Conservation (phyloP, 495 filamentous ascomycete genomes). For the Neurospora pannonica region DNA sequence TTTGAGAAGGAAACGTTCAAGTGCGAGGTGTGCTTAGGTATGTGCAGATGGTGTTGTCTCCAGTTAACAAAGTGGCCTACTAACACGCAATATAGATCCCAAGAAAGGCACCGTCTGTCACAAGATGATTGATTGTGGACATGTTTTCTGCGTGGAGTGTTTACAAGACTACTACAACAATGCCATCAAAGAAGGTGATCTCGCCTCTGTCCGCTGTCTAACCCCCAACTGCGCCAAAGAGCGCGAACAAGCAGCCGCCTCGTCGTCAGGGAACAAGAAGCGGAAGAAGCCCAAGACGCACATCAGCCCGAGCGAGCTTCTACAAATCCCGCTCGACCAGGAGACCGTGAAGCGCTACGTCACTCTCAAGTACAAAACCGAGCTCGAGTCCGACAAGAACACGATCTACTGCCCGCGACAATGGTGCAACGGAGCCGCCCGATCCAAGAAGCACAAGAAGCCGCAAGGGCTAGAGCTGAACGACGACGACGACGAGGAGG, state of each 20-base stretch:
- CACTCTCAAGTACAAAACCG: constrained; percentile 79
- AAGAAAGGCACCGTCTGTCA: constrained; percentile 84
- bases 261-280: constrained; percentile 16
- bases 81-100: constrained; percentile 49
- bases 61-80: background rate
- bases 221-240: constrained; percentile 66
- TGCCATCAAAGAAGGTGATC: constrained; percentile 76
- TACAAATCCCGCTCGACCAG: constrained; percentile 69
- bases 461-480: constrained; percentile 42
- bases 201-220: constrained; percentile 67
- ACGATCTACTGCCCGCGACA: constrained; percentile 89
- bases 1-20: constrained; percentile 84
- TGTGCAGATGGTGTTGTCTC: constrained; percentile 3
- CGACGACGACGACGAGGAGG: constrained; percentile 30
- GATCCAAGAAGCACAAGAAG: constrained; percentile 70
- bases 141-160: constrained; percentile 84
- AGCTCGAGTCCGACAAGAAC: constrained; percentile 79
- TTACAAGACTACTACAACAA: constrained; percentile 82
- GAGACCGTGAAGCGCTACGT: constrained; percentile 78
- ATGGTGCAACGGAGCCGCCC: constrained; percentile 91
- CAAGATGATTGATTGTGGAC: constrained; percentile 64
- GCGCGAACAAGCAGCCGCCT: constrained; percentile 23
- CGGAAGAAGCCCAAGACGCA: constrained; percentile 46
- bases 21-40: constrained; percentile 75
- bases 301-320: constrained; percentile 76